These are phyloP conservation scores for Boletus insuetus DNA, from an alignment of 768 basidiomycete genomes.

Conservation along the genomic window DNA sequence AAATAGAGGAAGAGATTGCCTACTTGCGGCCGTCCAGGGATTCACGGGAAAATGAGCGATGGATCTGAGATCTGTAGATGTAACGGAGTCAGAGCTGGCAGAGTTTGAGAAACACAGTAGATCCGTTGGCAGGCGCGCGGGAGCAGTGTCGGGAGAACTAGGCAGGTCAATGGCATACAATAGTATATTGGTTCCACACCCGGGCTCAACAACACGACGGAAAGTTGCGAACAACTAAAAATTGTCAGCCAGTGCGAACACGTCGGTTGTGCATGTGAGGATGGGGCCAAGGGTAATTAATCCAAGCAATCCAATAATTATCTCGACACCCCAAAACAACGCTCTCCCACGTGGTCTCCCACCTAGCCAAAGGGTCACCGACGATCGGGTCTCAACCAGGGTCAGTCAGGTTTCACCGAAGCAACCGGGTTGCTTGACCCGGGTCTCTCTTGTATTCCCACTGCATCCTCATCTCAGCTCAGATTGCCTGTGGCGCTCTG, in stretches of 20 bases:
- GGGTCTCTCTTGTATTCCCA: constrained; percentile 8
- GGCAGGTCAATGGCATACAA: constrained; percentile 3
- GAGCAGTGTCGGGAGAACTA: constrained; percentile 24
- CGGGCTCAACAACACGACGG: no score
- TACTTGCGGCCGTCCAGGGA: constrained; percentile 30
- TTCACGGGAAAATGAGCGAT: constrained; percentile 32
- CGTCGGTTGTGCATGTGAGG: constrained; percentile 5
- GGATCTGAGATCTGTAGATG: constrained; percentile 33
- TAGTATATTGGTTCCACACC: constrained; percentile 2
- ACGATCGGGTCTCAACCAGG: constrained; percentile 9
- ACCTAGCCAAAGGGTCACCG: neutral
- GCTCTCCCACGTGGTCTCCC: constrained; percentile 29
- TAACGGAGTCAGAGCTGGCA: constrained; percentile 25
- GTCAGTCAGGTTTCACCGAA: constrained; percentile 12
- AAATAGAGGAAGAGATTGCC: constrained; percentile 36
- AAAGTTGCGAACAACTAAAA: constrained; percentile 14
- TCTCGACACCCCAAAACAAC: constrained; percentile 17
- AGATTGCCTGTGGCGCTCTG: no score
- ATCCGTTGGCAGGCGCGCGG: constrained; percentile 25
- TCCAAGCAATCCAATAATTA: constrained; percentile 9
- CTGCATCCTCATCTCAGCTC: neutral
- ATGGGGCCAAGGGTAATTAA: constrained; percentile 11
- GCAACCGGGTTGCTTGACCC: constrained; percentile 15
- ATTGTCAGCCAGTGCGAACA: constrained; percentile 10
- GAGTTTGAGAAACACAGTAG: constrained; percentile 29